A percentile compares a stretch with the other conserved stretches of the same genome.
These are phyloP conservation scores for Talaromyces albobiverticillius DNA, from an alignment of 2,329 filamentous ascomycete species.

Conservation along the genomic window DNA sequence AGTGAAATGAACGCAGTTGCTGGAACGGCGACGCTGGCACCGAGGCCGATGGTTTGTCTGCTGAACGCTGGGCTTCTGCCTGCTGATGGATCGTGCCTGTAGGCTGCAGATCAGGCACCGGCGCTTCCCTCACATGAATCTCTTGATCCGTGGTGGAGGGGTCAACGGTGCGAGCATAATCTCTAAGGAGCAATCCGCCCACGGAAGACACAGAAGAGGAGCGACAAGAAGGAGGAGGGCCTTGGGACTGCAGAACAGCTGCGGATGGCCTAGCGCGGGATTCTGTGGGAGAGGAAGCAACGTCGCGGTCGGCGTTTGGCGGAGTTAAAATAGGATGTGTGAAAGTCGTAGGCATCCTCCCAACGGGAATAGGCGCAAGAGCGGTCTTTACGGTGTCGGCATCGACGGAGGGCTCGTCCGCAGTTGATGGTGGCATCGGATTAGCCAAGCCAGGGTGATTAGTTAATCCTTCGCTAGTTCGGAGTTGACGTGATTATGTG, in stretches of 20 bases:
- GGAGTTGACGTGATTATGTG: not conserved
- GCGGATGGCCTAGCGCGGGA: slow-evolving; percentile 3
- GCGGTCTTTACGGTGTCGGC: slow-evolving; percentile 1
- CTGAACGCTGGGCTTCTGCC: slow-evolving; percentile 17
- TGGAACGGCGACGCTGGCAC: slow-evolving; percentile 31
- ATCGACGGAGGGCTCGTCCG: slow-evolving; percentile 10
- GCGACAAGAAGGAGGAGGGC: slow-evolving; percentile 11
- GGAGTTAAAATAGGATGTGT: slow-evolving; percentile 14
- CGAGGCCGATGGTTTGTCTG: slow-evolving; percentile 21
- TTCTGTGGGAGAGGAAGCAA: slow-evolving; percentile 7
- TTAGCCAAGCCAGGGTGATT: not conserved
- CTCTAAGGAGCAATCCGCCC: slow-evolving; percentile 41
- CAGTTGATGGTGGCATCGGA: slow-evolving; percentile 8
- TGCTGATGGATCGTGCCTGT: slow-evolving; percentile 18
- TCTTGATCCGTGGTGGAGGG: slow-evolving; percentile 38
- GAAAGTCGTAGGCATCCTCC: slow-evolving; percentile 1
- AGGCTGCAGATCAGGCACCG: slow-evolving; percentile 17
- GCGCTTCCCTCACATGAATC: slow-evolving; percentile 23
- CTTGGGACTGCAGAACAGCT: slow-evolving; percentile 2
- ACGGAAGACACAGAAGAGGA: slow-evolving; percentile 24
- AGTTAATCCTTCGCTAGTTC: not conserved
- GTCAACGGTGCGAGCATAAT: slow-evolving; percentile 44
- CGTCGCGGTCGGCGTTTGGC: slow-evolving; percentile 8
- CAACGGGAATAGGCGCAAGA: slow-evolving; percentile 5
- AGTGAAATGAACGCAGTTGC: slow-evolving; percentile 32